Evolutionary conservation across 345 rosid genomes (phyloP), one percentile per base, ranked within the genome.

Genomic region (Gossypium australe): DNA sequence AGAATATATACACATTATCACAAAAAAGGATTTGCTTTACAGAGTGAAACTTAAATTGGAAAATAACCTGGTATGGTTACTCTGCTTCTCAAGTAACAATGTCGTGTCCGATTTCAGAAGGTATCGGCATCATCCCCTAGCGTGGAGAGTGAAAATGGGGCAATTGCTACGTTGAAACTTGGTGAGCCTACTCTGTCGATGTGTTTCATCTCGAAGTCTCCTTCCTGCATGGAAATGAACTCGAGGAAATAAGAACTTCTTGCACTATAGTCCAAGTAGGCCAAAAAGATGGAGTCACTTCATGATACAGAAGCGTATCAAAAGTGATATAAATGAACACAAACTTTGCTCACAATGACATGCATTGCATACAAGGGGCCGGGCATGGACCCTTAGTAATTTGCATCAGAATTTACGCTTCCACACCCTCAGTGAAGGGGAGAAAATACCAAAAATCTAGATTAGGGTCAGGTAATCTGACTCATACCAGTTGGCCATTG

Each of bases 141-240:
- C 9, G 82, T 83, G 58, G 89, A 83, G 53, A 89, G 89, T 11
- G 87, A 85, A 82, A 89, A 91, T 5, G 92, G 93, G 8, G 92
- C 93, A 13, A 91, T 87, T 10, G 83, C 87, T 70, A 84, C 92
- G 7, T 87, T 89, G 85, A 89, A 89, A n/a, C 86, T 83, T 18
- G 71, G 82, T 18, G 89, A 80, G 58, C 83, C 85, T 24, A 85
- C 79, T 65, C 9, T 77, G 77, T 89, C 96, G 1, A 87, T 84
- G 74, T 89, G 90, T 73, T 89, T 91, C 96, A 91, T 87, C 85
- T 91, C 93, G 45, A 89, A 89, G 63, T 91, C 92, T 7, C 96
- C 93, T 86, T 91, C 93, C 96, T 89, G 87, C 80, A 79, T 58
- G 59, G 55, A 56, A 67, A 60, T 13, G 55, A 49, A 79, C 60